Conservation (phyloP, 208 protist genomes). For the Herpetomonas muscarum region DNA sequence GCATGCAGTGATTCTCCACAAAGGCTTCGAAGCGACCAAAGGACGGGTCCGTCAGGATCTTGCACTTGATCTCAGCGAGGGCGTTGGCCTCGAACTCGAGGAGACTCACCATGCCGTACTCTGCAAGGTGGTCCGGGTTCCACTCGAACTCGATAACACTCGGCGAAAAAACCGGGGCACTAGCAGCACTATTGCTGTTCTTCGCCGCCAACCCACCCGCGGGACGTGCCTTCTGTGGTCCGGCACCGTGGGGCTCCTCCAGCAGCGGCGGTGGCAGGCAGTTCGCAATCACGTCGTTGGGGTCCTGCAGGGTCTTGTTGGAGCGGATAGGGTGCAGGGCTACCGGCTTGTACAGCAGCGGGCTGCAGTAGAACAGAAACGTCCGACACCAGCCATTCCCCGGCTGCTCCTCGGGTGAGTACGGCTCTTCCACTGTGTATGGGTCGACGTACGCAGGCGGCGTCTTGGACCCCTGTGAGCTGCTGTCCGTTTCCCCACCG, state of each 20-base stretch:
- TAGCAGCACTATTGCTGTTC: not conserved
- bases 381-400: constrained; percentile 25
- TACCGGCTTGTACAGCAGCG: constrained; percentile 21
- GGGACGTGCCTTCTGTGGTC: not conserved
- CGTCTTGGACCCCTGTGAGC: too few relatives aligned
- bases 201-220: not conserved
- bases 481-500: too few relatives aligned
- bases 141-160: constrained; percentile 35
- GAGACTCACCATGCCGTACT: constrained; percentile 30
- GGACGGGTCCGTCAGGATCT: constrained; percentile 11
- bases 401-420: constrained; percentile 14
- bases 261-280: too few relatives aligned
- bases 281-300: constrained; percentile 9
- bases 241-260: constrained; percentile 10
- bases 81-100: constrained; percentile 14
- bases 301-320: constrained; percentile 9
- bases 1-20: constrained; percentile 22
- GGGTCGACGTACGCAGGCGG: too few relatives aligned
- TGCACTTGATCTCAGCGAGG: constrained; percentile 7
- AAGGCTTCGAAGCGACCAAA: constrained; percentile 23
- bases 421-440: not conserved
- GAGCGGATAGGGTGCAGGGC: constrained; percentile 19
- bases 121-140: constrained; percentile 31
- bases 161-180: constrained; percentile 7
- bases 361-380: constrained; percentile 43